These are phyloP conservation scores for Achlya hypogyna DNA, from an alignment of 352 stramenopile species.

Conservation along the genomic window DNA sequence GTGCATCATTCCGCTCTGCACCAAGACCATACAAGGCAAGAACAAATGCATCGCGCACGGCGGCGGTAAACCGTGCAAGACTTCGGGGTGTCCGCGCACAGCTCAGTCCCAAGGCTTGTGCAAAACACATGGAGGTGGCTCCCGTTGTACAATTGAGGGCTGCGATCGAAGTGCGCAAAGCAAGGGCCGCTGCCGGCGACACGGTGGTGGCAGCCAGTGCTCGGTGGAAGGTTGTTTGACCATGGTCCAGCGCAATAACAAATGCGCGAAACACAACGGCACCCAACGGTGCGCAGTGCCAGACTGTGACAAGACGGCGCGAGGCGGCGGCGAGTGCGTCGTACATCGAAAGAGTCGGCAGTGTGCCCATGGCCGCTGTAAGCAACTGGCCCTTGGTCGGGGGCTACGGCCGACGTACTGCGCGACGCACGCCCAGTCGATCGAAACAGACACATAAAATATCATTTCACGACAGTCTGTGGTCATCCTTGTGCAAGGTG, in stretches of 20 bases:
- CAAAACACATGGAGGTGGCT: slow-evolving; percentile 10
- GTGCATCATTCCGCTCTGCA: slow-evolving; percentile 2
- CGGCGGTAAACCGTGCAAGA: slow-evolving; percentile 10
- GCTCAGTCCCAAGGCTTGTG: slow-evolving; percentile 11
- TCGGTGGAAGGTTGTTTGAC: not conserved
- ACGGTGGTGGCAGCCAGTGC: slow-evolving; percentile 9
- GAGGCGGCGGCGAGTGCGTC: slow-evolving; percentile 12
- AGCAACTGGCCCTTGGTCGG: not conserved
- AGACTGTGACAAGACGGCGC: slow-evolving; percentile 2
- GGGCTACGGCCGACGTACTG: not conserved
- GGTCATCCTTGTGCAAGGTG: too few relatives aligned
- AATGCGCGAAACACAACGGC: slow-evolving; percentile 9
- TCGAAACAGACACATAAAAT: not conserved
- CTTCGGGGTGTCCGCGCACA: not conserved
- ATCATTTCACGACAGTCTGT: not conserved
- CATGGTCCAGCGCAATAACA: not conserved
- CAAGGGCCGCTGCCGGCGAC: not conserved
- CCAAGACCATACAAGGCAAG: slow-evolving; percentile 13
- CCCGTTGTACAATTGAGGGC: not conserved
- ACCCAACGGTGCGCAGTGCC: not conserved
- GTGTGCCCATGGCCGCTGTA: not conserved
- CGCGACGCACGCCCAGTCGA: not conserved
- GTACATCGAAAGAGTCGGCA: slow-evolving; percentile 5
- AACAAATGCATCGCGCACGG: slow-evolving; percentile 16
- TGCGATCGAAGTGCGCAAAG: slow-evolving; percentile 8